Conservation (phyloP, 441 rosid species). For the Mallotus japonicus region DNA sequence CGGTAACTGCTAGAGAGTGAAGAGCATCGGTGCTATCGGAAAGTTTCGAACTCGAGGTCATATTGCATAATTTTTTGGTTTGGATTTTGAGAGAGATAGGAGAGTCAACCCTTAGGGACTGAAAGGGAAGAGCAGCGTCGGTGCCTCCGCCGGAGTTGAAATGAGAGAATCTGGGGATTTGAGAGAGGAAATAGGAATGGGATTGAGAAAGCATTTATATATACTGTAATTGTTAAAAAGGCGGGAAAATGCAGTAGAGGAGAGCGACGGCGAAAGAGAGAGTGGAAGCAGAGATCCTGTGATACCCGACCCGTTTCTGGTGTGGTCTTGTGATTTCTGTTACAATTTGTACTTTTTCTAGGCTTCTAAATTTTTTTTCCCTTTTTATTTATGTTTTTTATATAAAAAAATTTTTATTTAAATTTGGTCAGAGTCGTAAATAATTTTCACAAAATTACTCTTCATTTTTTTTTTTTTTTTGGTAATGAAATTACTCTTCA, state of each 20-base stretch:
- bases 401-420: too few species aligned
- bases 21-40: slow-evolving; percentile 13
- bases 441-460: too few species aligned
- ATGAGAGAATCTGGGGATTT: slow-evolving; percentile 16
- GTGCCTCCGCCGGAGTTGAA: background rate
- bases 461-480: too few species aligned
- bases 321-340: too few species aligned
- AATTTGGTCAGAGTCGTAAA: too few species aligned
- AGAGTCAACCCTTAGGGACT: slow-evolving; percentile 5
- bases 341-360: too few species aligned
- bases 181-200: slow-evolving; percentile 29
- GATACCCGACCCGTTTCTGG: background rate
- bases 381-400: too few species aligned
- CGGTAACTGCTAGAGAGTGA: slow-evolving; percentile 14
- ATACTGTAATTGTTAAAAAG: slow-evolving; percentile 15
- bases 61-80: slow-evolving; percentile 17
- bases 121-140: slow-evolving; percentile 4
- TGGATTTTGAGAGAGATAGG: slow-evolving; percentile 8
- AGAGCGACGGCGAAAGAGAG: background rate
- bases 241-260: slow-evolving; percentile 24
- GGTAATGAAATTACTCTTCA: too few species aligned
- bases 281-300: background rate
- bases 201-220: slow-evolving; percentile 46
- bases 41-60: slow-evolving; percentile 41
- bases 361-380: too few species aligned